Percentiles rank a stretch among this genome's conserved stretches.
Evolutionary conservation across 2,329 filamentous ascomycete genomes (phyloP).

Genomic region (Cadophora gregata): DNA sequence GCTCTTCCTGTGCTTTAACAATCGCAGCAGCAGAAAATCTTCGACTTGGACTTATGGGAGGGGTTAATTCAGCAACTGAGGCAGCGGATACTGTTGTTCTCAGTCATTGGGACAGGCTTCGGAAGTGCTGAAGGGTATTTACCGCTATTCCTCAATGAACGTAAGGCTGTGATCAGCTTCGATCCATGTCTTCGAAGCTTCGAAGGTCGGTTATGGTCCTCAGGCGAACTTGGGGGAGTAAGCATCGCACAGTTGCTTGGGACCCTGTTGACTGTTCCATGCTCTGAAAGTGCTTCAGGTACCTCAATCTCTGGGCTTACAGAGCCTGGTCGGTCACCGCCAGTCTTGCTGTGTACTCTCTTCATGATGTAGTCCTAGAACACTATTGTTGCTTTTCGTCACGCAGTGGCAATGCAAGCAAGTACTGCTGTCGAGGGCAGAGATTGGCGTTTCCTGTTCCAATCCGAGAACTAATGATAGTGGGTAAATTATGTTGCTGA

Average conservation of each 20-base stretch:
- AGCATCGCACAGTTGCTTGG: slow-evolving; percentile 30
- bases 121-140: slow-evolving; percentile 19
- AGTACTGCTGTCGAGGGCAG: neutral
- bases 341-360: slow-evolving; percentile 29
- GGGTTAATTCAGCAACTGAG: slow-evolving; percentile 25
- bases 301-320: slow-evolving; percentile 12
- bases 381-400: neutral
- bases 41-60: slow-evolving; percentile 18
- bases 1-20: slow-evolving; percentile 47
- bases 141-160: slow-evolving; percentile 50
- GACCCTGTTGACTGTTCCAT: slow-evolving; percentile 18
- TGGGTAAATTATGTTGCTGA: slow-evolving; percentile 15
- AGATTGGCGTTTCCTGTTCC: neutral
- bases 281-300: slow-evolving; percentile 16
- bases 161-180: slow-evolving; percentile 50
- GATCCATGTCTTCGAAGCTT: slow-evolving; percentile 51
- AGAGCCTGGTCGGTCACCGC: slow-evolving; percentile 11
- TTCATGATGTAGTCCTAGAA: slow-evolving; percentile 37
- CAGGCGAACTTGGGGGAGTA: slow-evolving; percentile 37
- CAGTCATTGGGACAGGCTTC: slow-evolving; percentile 13
- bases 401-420: neutral
- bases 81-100: slow-evolving; percentile 29
- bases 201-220: slow-evolving; percentile 39
- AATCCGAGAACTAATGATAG: slow-evolving; percentile 19
- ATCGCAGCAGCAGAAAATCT: slow-evolving; percentile 50